These are phyloP conservation scores for Fusarium incarnatum DNA, from an alignment of 2,329 filamentous ascomycete genomes.

Conservation along the genomic window DNA sequence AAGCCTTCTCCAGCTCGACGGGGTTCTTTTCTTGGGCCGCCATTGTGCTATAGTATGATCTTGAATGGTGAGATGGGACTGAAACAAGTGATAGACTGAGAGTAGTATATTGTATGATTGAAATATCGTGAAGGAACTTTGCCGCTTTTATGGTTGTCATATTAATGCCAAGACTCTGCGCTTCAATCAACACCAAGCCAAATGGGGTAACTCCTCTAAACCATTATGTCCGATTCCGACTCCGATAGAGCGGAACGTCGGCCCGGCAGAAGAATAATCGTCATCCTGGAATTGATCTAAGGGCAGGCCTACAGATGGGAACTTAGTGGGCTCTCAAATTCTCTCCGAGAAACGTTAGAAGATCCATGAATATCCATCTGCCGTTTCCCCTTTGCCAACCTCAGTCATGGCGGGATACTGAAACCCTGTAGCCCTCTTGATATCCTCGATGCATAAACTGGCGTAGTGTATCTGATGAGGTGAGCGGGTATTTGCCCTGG, in stretches of 20 bases:
- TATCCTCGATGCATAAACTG: constrained; percentile 40
- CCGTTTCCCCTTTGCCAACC: constrained; percentile 40
- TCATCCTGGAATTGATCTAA: constrained; percentile 31
- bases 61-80: fast-evolving
- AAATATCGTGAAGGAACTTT: fast-evolving
- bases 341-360: constrained; percentile 47
- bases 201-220: background rate
- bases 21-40: constrained; percentile 22
- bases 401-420: constrained; percentile 44
- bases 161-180: background rate
- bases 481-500: constrained; percentile 41
- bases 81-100: fast-evolving
- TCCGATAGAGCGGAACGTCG: background rate
- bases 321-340: constrained; percentile 39
- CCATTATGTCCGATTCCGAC: constrained; percentile 7
- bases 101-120: fast-evolving
- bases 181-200: constrained; percentile 9
- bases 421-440: constrained; percentile 44
- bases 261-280: constrained; percentile 35
- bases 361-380: constrained; percentile 22
- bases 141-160: constrained; percentile 1
- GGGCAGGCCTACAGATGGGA: constrained; percentile 27
- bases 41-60: background rate
- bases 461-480: constrained; percentile 45
- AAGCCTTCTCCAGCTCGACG: constrained; percentile 30